These are phyloP conservation scores for Saccharomyces jurei DNA, from an alignment of 805 yeast genomes.

Conservation along the genomic window DNA sequence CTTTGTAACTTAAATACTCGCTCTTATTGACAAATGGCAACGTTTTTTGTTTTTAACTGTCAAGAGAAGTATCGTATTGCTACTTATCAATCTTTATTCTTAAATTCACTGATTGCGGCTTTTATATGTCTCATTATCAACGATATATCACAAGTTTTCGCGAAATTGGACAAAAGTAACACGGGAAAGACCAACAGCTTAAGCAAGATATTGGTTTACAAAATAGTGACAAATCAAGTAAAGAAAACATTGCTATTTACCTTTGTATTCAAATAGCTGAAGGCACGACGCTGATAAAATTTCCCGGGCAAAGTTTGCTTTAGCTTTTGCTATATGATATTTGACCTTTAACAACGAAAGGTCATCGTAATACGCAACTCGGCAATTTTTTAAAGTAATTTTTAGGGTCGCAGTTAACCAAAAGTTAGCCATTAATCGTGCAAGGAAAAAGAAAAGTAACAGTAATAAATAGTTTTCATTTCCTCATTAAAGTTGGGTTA, in stretches of 20 bases:
- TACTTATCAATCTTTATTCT: background rate
- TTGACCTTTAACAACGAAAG: background rate
- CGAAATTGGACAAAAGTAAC: background rate
- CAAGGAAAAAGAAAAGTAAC: too few relatives aligned
- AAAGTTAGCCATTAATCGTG: background rate
- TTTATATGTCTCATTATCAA: background rate
- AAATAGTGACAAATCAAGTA: background rate
- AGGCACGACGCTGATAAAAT: background rate
- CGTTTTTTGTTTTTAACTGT: background rate
- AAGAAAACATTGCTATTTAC: background rate
- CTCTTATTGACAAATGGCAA: background rate
- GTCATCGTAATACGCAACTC: background rate
- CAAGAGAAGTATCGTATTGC: background rate
- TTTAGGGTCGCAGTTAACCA: background rate
- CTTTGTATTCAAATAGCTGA: background rate
- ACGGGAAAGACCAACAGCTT: background rate
- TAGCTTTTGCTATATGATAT: background rate
- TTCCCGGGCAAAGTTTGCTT: background rate
- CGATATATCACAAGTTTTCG: background rate
- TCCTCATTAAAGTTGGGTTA: background rate
- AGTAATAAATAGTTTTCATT: background rate
- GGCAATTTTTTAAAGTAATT: background rate
- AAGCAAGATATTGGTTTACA: background rate
- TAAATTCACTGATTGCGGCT: background rate
- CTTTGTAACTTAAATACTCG: background rate